Base-by-base conservation (phyloP, 1,139 yeast species). In the Cylindricascospora bacillispora region DNA sequence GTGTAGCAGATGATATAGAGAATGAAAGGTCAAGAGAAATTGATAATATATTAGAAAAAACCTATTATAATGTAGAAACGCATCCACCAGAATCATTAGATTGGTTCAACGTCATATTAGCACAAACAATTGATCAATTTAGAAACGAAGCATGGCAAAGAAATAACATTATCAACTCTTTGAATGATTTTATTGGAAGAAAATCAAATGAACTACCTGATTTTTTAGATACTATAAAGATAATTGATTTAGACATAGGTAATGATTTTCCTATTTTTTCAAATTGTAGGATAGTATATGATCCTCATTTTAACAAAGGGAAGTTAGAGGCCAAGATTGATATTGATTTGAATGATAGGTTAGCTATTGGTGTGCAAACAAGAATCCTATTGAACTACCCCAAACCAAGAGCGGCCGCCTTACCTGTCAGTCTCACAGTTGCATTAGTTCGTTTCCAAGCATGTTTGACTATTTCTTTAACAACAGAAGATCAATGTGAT, bases 211-310 rank as follows among this genome's bases (percentile, higher is more conserved):
- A 60, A 23, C 54, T 76, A 2, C 95, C 95, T 1, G 89, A 79
- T 35, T 89, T 76, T 52, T 56, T 92, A 32, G 95, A 79, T 47
- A 67, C 69, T 15, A 76, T 89, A 26, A 69, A 67, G 37, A 73
- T 92, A 29, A 81, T 92, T 1, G 97, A 86, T 45, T 71, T 89
- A 18, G 92, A 86, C 48, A 76, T 89, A 35, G 99, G 99, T 22
- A 83, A 85, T 49, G 95, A 86, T 52, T 92, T 77, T 49, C 99
- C 99, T 2, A 82, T 89, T 29, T 81, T 89, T 51, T 79, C 94
- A 36, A 89, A 92, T 52, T 89, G 99, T 56, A 68, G 93, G 29
- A 81, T 92, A 16, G 67, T 66, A 37, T 76, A 76, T 39, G 67
- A 70, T 22, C 59, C 61, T 25, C 43, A 45, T 28, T 44, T 47